phyloP scores from a whole-genome alignment of 2,329 filamentous ascomycete species.

The Colletotrichum paranaense region DNA sequence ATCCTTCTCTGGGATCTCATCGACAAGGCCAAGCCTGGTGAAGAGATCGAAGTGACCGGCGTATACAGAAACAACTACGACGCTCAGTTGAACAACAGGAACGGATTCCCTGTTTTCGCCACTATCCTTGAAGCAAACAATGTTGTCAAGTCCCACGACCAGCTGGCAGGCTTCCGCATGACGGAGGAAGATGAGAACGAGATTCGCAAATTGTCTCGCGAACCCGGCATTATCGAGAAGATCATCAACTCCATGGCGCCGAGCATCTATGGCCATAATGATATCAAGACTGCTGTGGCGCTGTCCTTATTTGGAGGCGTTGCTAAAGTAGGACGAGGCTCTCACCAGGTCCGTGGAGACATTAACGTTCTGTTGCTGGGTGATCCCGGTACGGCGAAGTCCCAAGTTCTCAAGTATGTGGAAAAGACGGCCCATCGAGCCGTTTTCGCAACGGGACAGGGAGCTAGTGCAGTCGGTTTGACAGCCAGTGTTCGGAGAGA shows the following conservation, averaged over 20 bases:
- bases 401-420: constrained; percentile 95
- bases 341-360: constrained; percentile 92
- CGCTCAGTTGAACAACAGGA: constrained; percentile 96
- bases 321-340: constrained; percentile 88
- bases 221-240: constrained; percentile 92
- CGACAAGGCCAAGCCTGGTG: constrained; percentile 94
- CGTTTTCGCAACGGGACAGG: constrained; percentile 97
- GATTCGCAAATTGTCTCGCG: constrained; percentile 88
- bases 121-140: constrained; percentile 98
- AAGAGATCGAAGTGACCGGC: constrained; percentile 96
- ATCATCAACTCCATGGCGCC: constrained; percentile 93
- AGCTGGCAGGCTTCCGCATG: constrained; percentile 94
- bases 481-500: constrained; percentile 96
- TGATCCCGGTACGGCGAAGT: constrained; percentile 98
- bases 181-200: constrained; percentile 94
- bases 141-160: constrained; percentile 95
- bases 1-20: constrained; percentile 97
- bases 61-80: constrained; percentile 99
- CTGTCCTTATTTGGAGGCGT: constrained; percentile 96
- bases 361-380: constrained; percentile 97
- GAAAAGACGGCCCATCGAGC: constrained; percentile 97
- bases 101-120: constrained; percentile 97
- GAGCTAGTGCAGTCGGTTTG: constrained; percentile 95
- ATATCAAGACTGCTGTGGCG: constrained; percentile 97
- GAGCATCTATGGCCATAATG: constrained; percentile 95